A percentile compares a stretch with the other conserved stretches of the same genome.
Conservation (phyloP, 768 basidiomycete species). For the Steccherinum ochraceum region DNA sequence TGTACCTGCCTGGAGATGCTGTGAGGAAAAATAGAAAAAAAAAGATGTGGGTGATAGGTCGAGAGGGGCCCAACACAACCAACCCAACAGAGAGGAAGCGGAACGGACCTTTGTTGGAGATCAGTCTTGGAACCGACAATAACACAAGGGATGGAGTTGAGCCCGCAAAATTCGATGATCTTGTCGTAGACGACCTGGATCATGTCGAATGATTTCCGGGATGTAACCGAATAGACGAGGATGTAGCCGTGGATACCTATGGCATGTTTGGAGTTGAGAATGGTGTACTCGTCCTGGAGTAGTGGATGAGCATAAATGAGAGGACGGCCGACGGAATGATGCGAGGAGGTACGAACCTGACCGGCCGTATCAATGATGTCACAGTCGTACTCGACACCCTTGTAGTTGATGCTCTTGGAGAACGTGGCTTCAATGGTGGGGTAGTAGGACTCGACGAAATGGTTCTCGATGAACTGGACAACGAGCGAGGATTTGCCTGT, state of each 20-base stretch:
- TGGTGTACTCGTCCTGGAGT: conserved; percentile 89
- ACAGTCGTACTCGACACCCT: conserved; percentile 89
- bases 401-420: conserved; percentile 79
- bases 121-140: conserved; percentile 93
- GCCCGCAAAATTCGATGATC: conserved; percentile 82
- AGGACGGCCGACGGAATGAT: conserved; percentile 4
- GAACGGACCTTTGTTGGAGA: conserved; percentile 59
- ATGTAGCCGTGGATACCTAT: conserved; percentile 97
- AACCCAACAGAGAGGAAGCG: conserved; percentile 2
- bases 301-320: neutral
- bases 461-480: conserved; percentile 88
- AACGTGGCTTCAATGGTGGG: conserved; percentile 92
- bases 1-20: conserved; percentile 63
- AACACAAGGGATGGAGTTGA: conserved; percentile 83
- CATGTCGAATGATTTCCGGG: conserved; percentile 90
- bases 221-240: conserved; percentile 92
- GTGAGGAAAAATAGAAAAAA: conserved; percentile 28
- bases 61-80: neutral
- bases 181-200: conserved; percentile 90
- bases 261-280: conserved; percentile 88
- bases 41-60: conserved; percentile 19
- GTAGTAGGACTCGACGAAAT: conserved; percentile 90
- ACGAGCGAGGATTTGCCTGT: conserved; percentile 92
- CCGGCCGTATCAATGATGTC: conserved; percentile 98
- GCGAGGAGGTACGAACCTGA: conserved; percentile 52